Conservation (phyloP, 2,329 filamentous ascomycete genomes). For the Tolypocladium pustulatum region DNA sequence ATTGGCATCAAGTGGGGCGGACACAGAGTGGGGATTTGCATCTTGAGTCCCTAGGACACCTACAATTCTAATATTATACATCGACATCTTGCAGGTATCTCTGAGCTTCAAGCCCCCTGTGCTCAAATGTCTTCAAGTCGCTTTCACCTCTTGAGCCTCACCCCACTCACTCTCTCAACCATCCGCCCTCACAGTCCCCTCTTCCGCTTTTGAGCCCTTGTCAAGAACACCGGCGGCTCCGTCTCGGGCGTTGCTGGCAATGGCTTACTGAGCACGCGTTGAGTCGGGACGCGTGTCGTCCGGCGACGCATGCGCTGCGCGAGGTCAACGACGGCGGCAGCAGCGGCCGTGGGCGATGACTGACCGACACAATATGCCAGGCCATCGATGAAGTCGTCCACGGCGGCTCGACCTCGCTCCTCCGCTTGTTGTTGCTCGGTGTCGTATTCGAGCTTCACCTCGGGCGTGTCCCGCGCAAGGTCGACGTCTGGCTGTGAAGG, state of each 20-base stretch:
- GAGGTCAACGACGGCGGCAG: slow-evolving; percentile 16
- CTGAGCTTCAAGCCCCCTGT: not conserved
- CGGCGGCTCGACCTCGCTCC: not conserved
- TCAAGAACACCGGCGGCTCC: slow-evolving; percentile 11
- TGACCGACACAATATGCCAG: slow-evolving; percentile 23
- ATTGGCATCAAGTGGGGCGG: too few relatives aligned
- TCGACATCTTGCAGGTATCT: not conserved
- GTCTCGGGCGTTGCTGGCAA: slow-evolving; percentile 19
- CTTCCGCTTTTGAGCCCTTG: not conserved
- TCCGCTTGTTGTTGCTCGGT: not conserved
- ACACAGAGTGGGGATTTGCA: too few relatives aligned
- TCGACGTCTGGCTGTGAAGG: not conserved
- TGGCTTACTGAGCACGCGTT: slow-evolving; percentile 13
- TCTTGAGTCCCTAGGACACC: not conserved
- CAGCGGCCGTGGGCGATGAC: slow-evolving; percentile 9
- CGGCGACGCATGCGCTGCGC: slow-evolving; percentile 3
- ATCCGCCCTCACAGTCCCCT: slow-evolving; percentile 13
- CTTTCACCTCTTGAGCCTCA: too few relatives aligned
- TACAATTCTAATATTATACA: not conserved
- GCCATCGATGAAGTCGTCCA: slow-evolving; percentile 12
- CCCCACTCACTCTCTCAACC: not conserved
- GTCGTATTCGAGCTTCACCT: not conserved
- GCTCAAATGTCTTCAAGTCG: too few relatives aligned
- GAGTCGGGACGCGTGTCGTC: not conserved
- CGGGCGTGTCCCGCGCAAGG: not conserved